These are phyloP conservation scores for Alternaria arborescens DNA, from an alignment of 2,329 filamentous ascomycete genomes.

Conservation along the genomic window DNA sequence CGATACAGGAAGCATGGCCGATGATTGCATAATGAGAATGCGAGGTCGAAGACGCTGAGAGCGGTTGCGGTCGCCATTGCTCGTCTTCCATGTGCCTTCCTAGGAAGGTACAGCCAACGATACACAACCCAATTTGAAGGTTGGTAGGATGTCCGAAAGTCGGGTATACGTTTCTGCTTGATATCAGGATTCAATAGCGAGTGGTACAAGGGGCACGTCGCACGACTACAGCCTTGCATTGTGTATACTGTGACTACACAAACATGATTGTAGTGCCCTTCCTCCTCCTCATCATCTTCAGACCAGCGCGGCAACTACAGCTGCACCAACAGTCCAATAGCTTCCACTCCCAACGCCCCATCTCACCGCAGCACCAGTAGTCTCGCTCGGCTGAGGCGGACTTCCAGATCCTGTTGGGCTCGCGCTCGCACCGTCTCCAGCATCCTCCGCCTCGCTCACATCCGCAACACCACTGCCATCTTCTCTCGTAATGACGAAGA, in stretches of 20 bases:
- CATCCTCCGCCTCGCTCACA: conserved; percentile 27
- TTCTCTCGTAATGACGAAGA: conserved; percentile 61
- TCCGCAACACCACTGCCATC: conserved; percentile 44
- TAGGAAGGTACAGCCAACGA: conserved; percentile 12
- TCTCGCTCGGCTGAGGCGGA: conserved; percentile 14
- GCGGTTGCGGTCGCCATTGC: conserved; percentile 7
- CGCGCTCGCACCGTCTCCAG: conserved; percentile 23
- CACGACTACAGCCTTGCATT: background rate
- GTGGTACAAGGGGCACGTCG: background rate
- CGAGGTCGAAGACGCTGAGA: background rate
- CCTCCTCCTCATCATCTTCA: background rate
- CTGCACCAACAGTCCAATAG: conserved; percentile 18
- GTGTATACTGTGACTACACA: background rate
- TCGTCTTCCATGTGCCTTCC: background rate
- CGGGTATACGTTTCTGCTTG: background rate
- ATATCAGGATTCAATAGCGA: background rate
- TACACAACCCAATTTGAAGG: background rate
- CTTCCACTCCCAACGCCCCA: conserved; percentile 7
- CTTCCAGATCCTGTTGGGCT: conserved; percentile 18
- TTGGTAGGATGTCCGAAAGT: background rate
- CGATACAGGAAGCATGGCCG: background rate
- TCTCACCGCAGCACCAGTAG: conserved; percentile 1
- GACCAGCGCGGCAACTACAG: conserved; percentile 14
- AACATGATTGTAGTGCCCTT: background rate
- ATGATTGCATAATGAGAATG: background rate